A percentile compares a stretch with the other conserved stretches of the same genome.
phyloP scores from a whole-genome alignment of 805 yeast species.

The Nakazawaea holstii region DNA sequence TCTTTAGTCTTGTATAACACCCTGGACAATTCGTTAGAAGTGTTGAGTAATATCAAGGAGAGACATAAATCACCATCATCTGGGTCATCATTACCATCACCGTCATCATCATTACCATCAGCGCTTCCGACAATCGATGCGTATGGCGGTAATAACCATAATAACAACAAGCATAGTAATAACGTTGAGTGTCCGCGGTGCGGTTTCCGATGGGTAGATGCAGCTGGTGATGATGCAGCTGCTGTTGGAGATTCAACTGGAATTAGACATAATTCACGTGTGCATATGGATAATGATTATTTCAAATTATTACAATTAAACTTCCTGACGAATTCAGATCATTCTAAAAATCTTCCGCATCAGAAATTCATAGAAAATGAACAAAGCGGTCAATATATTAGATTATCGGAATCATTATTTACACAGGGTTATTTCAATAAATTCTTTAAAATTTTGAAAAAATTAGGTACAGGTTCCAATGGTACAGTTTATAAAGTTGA shows the following conservation, averaged over 20 bases:
- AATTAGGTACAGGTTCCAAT: conserved; percentile 77
- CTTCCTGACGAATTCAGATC: neutral
- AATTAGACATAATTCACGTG: neutral
- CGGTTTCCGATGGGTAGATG: neutral
- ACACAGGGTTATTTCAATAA: conserved; percentile 78
- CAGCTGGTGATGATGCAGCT: neutral
- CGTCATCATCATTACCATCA: neutral
- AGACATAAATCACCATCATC: neutral
- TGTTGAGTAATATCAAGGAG: neutral
- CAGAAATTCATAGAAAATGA: conserved; percentile 2
- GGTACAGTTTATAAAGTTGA: conserved; percentile 83
- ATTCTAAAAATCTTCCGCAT: too few species aligned
- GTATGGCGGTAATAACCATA: neutral
- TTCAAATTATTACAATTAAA: conserved; percentile 8
- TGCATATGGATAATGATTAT: conserved; percentile 8
- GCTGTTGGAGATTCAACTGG: too few species aligned
- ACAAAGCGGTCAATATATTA: neutral
- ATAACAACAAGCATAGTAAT: neutral
- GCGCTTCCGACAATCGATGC: too few species aligned
- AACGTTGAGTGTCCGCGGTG: neutral
- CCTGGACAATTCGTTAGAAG: conserved; percentile 6
- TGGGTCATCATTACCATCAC: neutral
- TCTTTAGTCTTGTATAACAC: conserved; percentile 6
- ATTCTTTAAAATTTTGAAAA: conserved; percentile 57
- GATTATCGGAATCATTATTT: conserved; percentile 34